Evolutionary conservation across 495 filamentous ascomycete species (phyloP).

Genomic region (Parachaetomium inaequale): DNA sequence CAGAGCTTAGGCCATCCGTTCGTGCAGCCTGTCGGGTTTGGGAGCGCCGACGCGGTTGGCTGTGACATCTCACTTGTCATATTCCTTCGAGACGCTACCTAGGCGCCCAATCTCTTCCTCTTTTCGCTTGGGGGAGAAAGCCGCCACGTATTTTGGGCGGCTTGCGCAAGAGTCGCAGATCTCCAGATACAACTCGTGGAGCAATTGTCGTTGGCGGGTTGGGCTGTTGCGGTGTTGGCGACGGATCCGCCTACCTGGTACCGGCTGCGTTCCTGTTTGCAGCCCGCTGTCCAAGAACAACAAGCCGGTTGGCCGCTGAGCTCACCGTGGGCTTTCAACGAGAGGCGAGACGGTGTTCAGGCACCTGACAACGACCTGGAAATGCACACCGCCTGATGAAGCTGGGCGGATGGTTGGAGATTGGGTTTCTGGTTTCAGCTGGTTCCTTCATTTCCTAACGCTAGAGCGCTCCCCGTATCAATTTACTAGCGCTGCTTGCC

Average conservation of each 20-base stretch:
- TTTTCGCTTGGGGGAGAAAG: neutral
- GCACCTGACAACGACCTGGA: neutral
- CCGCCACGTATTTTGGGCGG: neutral
- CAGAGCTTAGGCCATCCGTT: conserved; percentile 44
- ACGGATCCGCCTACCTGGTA: neutral
- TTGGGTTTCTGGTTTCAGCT: neutral
- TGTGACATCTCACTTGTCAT: conserved; percentile 22
- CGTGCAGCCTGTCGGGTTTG: conserved; percentile 24
- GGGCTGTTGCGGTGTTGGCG: conserved; percentile 8
- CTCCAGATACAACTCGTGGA: neutral
- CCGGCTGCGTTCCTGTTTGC: neutral
- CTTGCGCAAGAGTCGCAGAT: neutral
- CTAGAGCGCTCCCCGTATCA: neutral
- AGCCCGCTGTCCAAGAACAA: neutral
- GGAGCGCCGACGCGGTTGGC: neutral
- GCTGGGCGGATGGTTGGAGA: neutral
- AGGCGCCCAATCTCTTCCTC: neutral
- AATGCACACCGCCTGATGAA: neutral
- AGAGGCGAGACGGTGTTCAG: neutral
- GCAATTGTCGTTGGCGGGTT: neutral
- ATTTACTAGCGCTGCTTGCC: neutral
- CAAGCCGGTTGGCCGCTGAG: neutral
- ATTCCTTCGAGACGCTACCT: neutral
- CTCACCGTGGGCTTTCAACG: neutral
- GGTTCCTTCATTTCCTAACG: neutral